Evolutionary conservation across 2,329 filamentous ascomycete genomes (phyloP).

Genomic region (Pseudogymnoascus sp.): DNA sequence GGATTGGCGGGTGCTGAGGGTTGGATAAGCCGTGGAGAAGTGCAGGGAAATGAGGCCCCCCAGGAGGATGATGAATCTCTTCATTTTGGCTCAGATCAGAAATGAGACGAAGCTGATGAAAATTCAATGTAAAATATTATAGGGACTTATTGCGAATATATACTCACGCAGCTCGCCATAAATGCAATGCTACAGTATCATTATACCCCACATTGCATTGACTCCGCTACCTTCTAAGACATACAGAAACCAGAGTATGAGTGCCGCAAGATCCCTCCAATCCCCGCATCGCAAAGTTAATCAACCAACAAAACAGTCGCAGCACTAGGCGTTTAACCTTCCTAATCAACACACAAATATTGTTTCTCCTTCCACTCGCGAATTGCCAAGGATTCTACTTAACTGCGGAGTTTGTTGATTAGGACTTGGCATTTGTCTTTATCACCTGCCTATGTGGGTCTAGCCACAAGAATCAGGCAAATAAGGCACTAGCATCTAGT

Average conservation of each 20-base stretch:
- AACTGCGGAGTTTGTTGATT: neutral
- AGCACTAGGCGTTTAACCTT: neutral
- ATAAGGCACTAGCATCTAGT: no score
- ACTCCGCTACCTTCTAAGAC: neutral
- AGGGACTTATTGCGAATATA: neutral
- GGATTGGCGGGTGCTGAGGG: neutral
- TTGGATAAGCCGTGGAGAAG: neutral
- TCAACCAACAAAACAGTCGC: neutral
- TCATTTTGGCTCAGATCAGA: neutral
- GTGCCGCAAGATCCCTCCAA: neutral
- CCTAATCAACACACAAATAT: neutral
- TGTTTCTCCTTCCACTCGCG: neutral
- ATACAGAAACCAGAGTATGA: neutral
- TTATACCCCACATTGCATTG: neutral
- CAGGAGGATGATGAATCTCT: neutral
- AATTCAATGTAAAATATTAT: neutral
- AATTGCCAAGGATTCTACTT: neutral
- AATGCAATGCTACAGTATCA: neutral
- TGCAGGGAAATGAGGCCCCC: neutral
- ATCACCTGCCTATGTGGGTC: neutral
- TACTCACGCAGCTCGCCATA: neutral
- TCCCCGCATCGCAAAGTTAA: neutral
- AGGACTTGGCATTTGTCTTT: neutral
- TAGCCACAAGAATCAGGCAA: neutral
- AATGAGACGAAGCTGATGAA: neutral